Evolutionary conservation across 2,329 filamentous ascomycete species (phyloP).

Genomic region (Claviceps pusilla): DNA sequence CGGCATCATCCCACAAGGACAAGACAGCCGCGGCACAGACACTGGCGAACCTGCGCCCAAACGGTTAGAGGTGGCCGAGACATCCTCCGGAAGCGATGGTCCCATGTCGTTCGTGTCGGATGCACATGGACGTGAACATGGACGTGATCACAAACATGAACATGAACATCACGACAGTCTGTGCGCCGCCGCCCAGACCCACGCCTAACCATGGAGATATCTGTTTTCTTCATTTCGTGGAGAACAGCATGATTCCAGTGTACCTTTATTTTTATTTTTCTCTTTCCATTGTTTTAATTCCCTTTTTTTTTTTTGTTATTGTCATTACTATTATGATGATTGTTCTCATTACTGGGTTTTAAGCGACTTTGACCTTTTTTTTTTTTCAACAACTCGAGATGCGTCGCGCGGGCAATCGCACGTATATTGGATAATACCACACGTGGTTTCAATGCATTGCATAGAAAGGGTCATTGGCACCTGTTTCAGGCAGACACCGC

Average conservation of each 20-base stretch:
- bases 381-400: background rate
- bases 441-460: background rate
- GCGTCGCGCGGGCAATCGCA: constrained; percentile 3
- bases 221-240: background rate
- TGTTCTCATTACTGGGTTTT: background rate
- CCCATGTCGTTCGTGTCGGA: background rate
- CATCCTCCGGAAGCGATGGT: constrained; percentile 15
- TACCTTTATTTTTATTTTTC: background rate
- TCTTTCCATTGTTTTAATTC: background rate
- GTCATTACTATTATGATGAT: background rate
- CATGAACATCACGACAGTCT: background rate
- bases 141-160: no score
- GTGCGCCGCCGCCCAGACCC: background rate
- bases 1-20: constrained; percentile 18
- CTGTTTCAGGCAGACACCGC: background rate
- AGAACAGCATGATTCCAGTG: no score
- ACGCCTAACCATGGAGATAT: background rate
- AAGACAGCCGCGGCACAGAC: constrained; percentile 20
- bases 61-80: constrained; percentile 36
- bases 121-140: background rate
- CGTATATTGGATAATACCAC: background rate
- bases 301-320: background rate
- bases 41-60: constrained; percentile 34
- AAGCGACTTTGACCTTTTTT: background rate
- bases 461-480: background rate